A percentile compares a stretch with the other conserved stretches of the same genome.
These are phyloP conservation scores for Arctium minus DNA, from an alignment of 129 eudicot species.

Conservation along the genomic window DNA sequence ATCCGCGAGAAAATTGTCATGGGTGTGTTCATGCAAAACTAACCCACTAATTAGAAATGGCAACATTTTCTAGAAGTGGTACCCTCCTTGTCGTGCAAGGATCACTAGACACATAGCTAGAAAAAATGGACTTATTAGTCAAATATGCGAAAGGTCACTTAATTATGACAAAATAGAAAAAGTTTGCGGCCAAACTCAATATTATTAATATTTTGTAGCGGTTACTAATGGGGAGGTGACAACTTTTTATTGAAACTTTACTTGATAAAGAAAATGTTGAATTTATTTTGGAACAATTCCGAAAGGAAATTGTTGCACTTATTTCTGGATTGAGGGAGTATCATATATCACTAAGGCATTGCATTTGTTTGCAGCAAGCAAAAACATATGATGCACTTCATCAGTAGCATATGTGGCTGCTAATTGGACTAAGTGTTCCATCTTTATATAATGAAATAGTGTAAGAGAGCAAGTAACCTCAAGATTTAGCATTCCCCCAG, in stretches of 20 bases:
- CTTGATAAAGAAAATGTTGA: neutral
- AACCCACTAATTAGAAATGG: neutral
- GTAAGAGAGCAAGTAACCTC: conserved; percentile 21
- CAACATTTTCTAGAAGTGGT: neutral
- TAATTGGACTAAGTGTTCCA: neutral
- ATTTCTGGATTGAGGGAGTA: neutral
- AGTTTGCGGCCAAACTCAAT: neutral
- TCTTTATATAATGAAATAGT: neutral
- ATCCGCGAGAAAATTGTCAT: neutral
- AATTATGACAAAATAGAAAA: neutral
- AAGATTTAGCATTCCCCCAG: conserved; percentile 22
- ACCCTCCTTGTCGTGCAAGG: neutral
- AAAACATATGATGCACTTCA: neutral
- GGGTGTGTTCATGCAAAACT: neutral
- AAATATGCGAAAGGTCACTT: neutral
- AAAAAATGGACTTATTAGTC: too few relatives aligned
- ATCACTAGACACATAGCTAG: too few relatives aligned
- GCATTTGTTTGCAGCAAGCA: neutral
- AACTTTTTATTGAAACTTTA: too few relatives aligned
- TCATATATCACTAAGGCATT: neutral
- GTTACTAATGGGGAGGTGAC: too few relatives aligned
- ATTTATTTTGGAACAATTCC: neutral
- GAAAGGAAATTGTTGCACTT: too few relatives aligned
- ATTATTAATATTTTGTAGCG: too few relatives aligned
- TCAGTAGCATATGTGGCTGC: neutral